Evolutionary conservation across 306 rosid genomes (phyloP).

Genomic region (Delonix regia): DNA sequence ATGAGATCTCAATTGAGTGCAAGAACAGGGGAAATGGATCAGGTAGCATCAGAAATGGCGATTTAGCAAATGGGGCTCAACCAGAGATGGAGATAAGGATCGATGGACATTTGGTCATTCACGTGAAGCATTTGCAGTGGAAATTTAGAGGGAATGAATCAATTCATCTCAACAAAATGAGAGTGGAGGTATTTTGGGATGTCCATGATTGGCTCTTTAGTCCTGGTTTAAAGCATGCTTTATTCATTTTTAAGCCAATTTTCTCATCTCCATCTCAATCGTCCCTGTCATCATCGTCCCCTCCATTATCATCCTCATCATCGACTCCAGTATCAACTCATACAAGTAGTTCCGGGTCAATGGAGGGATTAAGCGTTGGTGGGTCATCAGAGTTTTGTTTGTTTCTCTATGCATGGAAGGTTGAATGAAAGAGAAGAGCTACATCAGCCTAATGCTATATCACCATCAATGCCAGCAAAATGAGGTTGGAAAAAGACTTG

Average conservation of each 20-base stretch:
- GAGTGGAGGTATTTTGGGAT: slow-evolving; percentile 90
- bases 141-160: slow-evolving; percentile 90
- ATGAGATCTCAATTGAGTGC: slow-evolving; percentile 82
- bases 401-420: slow-evolving; percentile 94
- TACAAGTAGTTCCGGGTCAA: slow-evolving; percentile 53
- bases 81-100: slow-evolving; percentile 93
- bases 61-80: slow-evolving; percentile 50
- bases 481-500: slow-evolving; percentile 47
- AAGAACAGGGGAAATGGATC: slow-evolving; percentile 42
- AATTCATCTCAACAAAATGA: slow-evolving; percentile 67
- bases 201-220: slow-evolving; percentile 90
- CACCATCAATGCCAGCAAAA: slow-evolving; percentile 41
- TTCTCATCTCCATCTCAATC: slow-evolving; percentile 47
- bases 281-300: slow-evolving; percentile 42
- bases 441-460: neutral
- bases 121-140: slow-evolving; percentile 89
- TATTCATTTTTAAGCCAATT: slow-evolving; percentile 82
- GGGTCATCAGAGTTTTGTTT: slow-evolving; percentile 82
- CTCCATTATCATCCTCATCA: slow-evolving; percentile 48
- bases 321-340: slow-evolving; percentile 59
- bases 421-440: slow-evolving; percentile 49
- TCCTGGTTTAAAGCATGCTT: slow-evolving; percentile 86
- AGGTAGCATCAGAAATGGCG: slow-evolving; percentile 33
- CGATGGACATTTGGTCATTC: slow-evolving; percentile 75
- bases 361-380: slow-evolving; percentile 59